Evolutionary conservation across 2,329 filamentous ascomycete genomes (phyloP).

Genomic region (Dichotomopilus funicola): DNA sequence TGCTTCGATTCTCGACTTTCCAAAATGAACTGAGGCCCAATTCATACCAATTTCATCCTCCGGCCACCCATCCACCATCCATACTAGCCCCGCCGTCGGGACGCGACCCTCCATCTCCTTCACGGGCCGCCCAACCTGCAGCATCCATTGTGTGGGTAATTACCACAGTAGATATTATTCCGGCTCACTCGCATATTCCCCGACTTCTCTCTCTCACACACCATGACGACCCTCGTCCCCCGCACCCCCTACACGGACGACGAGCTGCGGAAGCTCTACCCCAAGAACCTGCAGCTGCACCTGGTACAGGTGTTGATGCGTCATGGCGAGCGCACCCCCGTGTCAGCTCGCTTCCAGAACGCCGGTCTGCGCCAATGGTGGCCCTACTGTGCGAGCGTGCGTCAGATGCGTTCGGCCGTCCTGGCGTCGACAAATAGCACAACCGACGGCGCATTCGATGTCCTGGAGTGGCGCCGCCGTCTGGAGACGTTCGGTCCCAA

Average conservation of each 20-base stretch:
- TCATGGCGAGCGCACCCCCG: constrained; percentile 76
- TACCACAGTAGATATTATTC: no score
- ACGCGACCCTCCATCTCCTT: no score
- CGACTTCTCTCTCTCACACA: constrained; percentile 3
- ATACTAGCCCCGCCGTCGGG: no score
- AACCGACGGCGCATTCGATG: constrained; percentile 34
- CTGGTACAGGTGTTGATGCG: constrained; percentile 82
- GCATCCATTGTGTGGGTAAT: no score
- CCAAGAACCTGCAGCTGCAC: constrained; percentile 69
- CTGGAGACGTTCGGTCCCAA: constrained; percentile 74
- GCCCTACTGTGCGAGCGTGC: constrained; percentile 82
- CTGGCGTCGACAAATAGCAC: constrained; percentile 35
- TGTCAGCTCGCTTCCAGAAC: constrained; percentile 83
- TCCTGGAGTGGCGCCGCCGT: constrained; percentile 59
- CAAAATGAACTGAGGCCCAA: no score
- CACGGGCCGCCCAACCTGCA: no score
- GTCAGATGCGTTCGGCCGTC: constrained; percentile 55
- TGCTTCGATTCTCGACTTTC: no score
- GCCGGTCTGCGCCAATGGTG: constrained; percentile 63
- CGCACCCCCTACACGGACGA: constrained; percentile 70
- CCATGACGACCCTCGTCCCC: constrained; percentile 73
- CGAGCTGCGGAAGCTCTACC: constrained; percentile 78
- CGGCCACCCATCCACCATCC: no score
- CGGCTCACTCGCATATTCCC: no score
- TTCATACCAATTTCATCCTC: no score